Evolutionary conservation across 2,329 filamentous ascomycete species (phyloP).

Genomic region (Pseudopithomyces chartarum): DNA sequence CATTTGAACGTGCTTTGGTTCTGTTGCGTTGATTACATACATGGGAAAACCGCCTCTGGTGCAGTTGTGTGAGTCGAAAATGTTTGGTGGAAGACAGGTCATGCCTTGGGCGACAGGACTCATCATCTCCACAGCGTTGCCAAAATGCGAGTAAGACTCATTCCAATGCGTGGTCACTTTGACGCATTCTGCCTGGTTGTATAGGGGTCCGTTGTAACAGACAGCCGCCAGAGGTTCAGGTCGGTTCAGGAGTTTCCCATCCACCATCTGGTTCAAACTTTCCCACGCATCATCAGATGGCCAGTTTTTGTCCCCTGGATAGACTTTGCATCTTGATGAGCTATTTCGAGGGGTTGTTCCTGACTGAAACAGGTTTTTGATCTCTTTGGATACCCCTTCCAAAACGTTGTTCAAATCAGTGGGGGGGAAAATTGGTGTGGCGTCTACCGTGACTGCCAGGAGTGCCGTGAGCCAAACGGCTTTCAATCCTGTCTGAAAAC

Average conservation of each 20-base stretch:
- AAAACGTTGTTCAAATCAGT: conserved; percentile 22
- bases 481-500: conserved; percentile 17
- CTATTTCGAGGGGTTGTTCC: conserved; percentile 12
- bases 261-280: conserved; percentile 49
- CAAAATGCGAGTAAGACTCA: conserved; percentile 38
- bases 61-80: conserved; percentile 42
- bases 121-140: conserved; percentile 45
- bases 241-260: conserved; percentile 29
- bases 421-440: conserved; percentile 23
- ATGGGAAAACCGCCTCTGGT: conserved; percentile 42
- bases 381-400: conserved; percentile 18
- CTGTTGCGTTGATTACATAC: conserved; percentile 44
- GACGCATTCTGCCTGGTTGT: conserved; percentile 36
- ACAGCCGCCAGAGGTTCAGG: conserved; percentile 38
- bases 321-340: conserved; percentile 53
- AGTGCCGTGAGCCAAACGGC: conserved; percentile 28
- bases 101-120: conserved; percentile 44
- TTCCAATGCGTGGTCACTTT: conserved; percentile 37
- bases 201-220: conserved; percentile 37
- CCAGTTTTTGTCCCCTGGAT: conserved; percentile 54
- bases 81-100: conserved; percentile 42
- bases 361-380: conserved; percentile 29
- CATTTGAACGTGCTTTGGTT: conserved; percentile 41
- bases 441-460: conserved; percentile 26
- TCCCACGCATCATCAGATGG: conserved; percentile 54